These are phyloP conservation scores for Brassica napus DNA, from an alignment of 345 rosid genomes.

Conservation along the genomic window Da-Ae NC_063437.1:19104501-19105000, in stretches of 20 bases:
- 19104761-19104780: slow-evolving; percentile 46
- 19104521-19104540: slow-evolving; percentile 82
- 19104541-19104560: slow-evolving; percentile 84
- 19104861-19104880: slow-evolving; percentile 49
- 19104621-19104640: slow-evolving; percentile 66
- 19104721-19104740: slow-evolving; percentile 33
- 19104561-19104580: slow-evolving; percentile 73
- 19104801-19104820: slow-evolving; percentile 57
- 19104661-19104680: slow-evolving; percentile 32
- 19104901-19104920: slow-evolving; percentile 18
- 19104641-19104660: slow-evolving; percentile 32
- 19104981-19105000: neutral
- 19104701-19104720: slow-evolving; percentile 25
- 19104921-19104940: neutral
- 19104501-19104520: slow-evolving; percentile 75
- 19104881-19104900: slow-evolving; percentile 40
- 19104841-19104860: slow-evolving; percentile 25
- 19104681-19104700: slow-evolving; percentile 45
- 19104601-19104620: slow-evolving; percentile 85
- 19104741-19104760: slow-evolving; percentile 24
- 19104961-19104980: neutral
- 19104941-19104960: neutral
- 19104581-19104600: slow-evolving; percentile 93
- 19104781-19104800: slow-evolving; percentile 47
- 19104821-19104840: slow-evolving; percentile 51